These are phyloP conservation scores for Viola odorata DNA, from an alignment of 345 rosid species.

Conservation along the genomic window DNA sequence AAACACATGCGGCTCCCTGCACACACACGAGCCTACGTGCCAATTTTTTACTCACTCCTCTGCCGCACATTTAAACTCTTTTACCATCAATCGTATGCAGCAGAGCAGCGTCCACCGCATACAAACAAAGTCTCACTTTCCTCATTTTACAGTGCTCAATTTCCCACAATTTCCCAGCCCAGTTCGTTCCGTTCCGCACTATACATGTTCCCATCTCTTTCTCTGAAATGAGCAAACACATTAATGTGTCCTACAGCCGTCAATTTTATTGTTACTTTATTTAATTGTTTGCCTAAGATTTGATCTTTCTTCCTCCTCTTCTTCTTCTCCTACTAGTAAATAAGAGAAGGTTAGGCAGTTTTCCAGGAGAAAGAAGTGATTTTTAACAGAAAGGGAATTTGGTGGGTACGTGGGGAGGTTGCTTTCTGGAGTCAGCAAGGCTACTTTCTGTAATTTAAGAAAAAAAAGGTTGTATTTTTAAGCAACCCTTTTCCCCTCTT, in stretches of 20 bases:
- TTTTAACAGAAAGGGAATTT: conserved; percentile 20
- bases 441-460: conserved; percentile 23
- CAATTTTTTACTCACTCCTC: background rate
- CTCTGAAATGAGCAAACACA: background rate
- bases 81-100: too few relatives aligned
- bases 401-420: conserved; percentile 30
- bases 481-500: conserved; percentile 2
- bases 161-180: background rate
- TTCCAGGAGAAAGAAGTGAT: background rate
- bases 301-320: background rate
- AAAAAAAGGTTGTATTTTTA: conserved; percentile 9
- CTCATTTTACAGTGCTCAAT: background rate
- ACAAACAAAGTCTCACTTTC: background rate
- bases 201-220: background rate
- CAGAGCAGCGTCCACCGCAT: too few relatives aligned
- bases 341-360: background rate
- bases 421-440: conserved; percentile 35
- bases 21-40: background rate
- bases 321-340: background rate
- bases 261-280: background rate
- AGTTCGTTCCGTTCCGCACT: background rate
- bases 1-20: background rate
- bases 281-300: background rate
- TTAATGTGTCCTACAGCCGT: too few relatives aligned
- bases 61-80: background rate